phyloP scores from a whole-genome alignment of 2,329 filamentous ascomycete species.

The Aureobasidium musti region DNA sequence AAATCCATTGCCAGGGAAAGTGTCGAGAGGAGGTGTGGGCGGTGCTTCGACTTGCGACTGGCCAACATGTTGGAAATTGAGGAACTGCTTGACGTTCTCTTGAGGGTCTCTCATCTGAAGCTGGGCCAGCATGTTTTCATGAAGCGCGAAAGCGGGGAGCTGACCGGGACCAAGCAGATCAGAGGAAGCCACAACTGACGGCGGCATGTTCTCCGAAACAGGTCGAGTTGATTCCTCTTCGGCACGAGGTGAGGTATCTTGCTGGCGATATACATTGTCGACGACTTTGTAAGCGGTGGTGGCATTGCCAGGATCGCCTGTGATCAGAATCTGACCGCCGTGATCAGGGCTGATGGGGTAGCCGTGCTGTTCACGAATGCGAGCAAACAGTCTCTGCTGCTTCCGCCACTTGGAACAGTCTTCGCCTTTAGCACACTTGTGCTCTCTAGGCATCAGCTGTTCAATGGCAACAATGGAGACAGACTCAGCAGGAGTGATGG shows the following conservation, averaged over 20 bases:
- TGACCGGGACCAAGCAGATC: constrained; percentile 77
- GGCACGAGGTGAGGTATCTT: background rate
- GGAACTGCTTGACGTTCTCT: constrained; percentile 89
- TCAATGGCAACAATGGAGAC: constrained; percentile 92
- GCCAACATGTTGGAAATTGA: constrained; percentile 73
- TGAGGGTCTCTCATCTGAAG: constrained; percentile 77
- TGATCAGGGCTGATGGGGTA: constrained; percentile 64
- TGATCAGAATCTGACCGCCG: constrained; percentile 71
- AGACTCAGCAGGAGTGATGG: constrained; percentile 76
- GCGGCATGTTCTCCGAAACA: constrained; percentile 69
- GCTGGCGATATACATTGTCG: constrained; percentile 50
- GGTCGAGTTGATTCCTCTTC: constrained; percentile 55
- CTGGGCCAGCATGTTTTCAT: constrained; percentile 70
- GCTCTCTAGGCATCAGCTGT: constrained; percentile 80
- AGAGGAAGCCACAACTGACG: constrained; percentile 75
- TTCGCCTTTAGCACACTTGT: constrained; percentile 83
- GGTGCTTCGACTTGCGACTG: constrained; percentile 56
- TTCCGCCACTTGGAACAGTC: constrained; percentile 80
- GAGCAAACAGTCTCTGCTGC: constrained; percentile 74
- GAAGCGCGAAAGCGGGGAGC: constrained; percentile 65
- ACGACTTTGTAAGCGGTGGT: constrained; percentile 60
- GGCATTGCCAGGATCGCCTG: constrained; percentile 77
- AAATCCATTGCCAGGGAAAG: constrained; percentile 41
- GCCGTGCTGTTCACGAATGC: constrained; percentile 69
- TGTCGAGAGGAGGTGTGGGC: constrained; percentile 61